Conservation (phyloP, 305 asterid species). For the Solanum chacoense region DNA sequence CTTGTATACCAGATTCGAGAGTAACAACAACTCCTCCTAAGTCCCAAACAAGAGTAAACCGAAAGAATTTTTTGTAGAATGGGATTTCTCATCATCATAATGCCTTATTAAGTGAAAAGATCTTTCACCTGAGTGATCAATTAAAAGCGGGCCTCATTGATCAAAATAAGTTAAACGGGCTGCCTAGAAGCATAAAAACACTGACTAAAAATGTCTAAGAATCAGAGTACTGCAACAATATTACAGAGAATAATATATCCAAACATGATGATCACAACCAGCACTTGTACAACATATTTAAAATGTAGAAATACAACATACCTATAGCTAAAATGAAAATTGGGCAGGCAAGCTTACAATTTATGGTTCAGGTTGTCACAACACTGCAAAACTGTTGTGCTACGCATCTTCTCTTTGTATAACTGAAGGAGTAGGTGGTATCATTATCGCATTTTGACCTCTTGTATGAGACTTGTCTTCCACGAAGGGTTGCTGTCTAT, state of each 20-base stretch:
- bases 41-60: not conserved
- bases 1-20: not conserved
- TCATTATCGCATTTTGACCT: slow-evolving; percentile 30
- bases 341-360: not conserved
- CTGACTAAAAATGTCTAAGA: not conserved
- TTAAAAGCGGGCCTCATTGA: not conserved
- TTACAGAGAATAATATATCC: not conserved
- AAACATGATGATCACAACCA: not conserved
- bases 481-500: slow-evolving; percentile 20
- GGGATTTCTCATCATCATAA: not conserved
- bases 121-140: not conserved
- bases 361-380: not conserved
- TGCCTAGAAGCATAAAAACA: not conserved
- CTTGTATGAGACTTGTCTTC: slow-evolving; percentile 23
- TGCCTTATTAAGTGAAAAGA: not conserved
- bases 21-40: not conserved
- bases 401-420: slow-evolving; percentile 36
- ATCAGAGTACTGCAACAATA: not conserved
- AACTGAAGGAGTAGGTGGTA: slow-evolving; percentile 31
- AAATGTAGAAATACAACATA: not conserved
- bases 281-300: not conserved
- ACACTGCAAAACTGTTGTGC: slow-evolving; percentile 7
- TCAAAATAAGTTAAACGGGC: not conserved
- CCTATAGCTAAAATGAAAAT: not conserved
- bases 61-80: not conserved